A percentile compares a stretch with the other conserved stretches of the same genome.
These are phyloP conservation scores for Globisporangium nagaii DNA, from an alignment of 352 stramenopile species.

Conservation along the genomic window DNA sequence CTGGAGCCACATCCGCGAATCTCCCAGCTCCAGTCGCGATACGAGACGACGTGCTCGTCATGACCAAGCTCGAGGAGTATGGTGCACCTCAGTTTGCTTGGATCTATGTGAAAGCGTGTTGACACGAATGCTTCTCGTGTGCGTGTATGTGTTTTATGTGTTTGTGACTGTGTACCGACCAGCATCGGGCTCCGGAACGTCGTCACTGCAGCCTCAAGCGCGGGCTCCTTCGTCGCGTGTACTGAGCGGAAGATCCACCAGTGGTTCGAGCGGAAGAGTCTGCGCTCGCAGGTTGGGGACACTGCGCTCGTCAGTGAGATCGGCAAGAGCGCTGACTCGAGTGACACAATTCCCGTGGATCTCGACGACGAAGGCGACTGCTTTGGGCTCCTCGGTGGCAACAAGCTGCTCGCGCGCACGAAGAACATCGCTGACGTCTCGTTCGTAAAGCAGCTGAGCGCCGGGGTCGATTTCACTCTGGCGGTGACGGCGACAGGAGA, in stretches of 20 bases:
- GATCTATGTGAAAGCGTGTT: no score
- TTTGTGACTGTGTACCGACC: no score
- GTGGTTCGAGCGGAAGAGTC: conserved; percentile 19
- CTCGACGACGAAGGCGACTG: conserved; percentile 35
- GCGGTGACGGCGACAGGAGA: conserved; percentile 23
- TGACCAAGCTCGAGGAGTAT: conserved; percentile 35
- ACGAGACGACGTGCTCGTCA: background rate
- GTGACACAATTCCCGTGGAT: conserved; percentile 11
- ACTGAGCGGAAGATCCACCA: conserved; percentile 35
- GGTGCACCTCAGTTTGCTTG: no score
- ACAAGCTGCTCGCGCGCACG: conserved; percentile 30
- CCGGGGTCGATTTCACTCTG: conserved; percentile 29
- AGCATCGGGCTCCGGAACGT: conserved; percentile 36
- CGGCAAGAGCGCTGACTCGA: no score
- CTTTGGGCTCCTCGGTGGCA: conserved; percentile 40
- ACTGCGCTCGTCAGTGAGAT: no score
- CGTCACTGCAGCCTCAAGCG: conserved; percentile 13
- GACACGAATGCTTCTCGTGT: no score
- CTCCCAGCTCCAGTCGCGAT: background rate
- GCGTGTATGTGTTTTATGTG: background rate
- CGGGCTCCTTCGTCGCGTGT: conserved; percentile 19
- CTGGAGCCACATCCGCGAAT: conserved; percentile 1
- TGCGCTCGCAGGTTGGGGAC: background rate
- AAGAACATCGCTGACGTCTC: conserved; percentile 41
- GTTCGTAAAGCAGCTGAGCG: conserved; percentile 28